Evolutionary conservation across 1,284 basidiomycete genomes (phyloP).

Genomic region (Malassezia brasiliensis): DNA sequence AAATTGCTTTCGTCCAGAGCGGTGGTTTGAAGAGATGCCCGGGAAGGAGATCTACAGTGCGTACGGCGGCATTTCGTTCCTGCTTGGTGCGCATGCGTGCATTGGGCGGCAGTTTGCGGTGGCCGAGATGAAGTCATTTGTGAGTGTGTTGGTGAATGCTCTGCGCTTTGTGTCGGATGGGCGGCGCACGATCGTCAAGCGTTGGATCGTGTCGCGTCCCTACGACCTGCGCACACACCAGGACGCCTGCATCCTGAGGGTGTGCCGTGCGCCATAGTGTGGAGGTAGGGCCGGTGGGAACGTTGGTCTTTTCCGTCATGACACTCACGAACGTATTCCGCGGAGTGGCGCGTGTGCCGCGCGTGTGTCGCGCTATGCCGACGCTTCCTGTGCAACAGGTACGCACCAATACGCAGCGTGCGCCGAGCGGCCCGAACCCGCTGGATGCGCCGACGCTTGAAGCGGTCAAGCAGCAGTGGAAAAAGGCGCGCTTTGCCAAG

Average conservation of each 20-base stretch:
- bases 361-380: too few species aligned
- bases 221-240: background rate
- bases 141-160: conserved; percentile 23
- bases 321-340: too few species aligned
- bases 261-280: conserved; percentile 2
- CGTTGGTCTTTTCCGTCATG: background rate
- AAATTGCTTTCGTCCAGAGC: conserved; percentile 26
- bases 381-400: background rate
- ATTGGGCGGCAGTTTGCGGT: conserved; percentile 36
- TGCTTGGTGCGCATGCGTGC: conserved; percentile 35
- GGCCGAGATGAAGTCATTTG: conserved; percentile 37
- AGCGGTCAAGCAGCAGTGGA: conserved; percentile 15
- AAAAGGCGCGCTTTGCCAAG: conserved; percentile 18
- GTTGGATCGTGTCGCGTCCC: conserved; percentile 14
- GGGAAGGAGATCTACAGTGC: conserved; percentile 20
- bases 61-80: conserved; percentile 30
- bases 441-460: conserved; percentile 10
- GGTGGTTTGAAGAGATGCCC: conserved; percentile 29
- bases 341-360: background rate
- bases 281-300: background rate
- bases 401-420: background rate
- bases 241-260: conserved; percentile 8
- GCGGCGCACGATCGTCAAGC: conserved; percentile 7
- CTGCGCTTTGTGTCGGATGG: conserved; percentile 26
- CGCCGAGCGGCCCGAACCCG: conserved; percentile 7